These are phyloP conservation scores for Boeremia lycopersici DNA, from an alignment of 2,329 filamentous ascomycete species.

Conservation along the genomic window DNA sequence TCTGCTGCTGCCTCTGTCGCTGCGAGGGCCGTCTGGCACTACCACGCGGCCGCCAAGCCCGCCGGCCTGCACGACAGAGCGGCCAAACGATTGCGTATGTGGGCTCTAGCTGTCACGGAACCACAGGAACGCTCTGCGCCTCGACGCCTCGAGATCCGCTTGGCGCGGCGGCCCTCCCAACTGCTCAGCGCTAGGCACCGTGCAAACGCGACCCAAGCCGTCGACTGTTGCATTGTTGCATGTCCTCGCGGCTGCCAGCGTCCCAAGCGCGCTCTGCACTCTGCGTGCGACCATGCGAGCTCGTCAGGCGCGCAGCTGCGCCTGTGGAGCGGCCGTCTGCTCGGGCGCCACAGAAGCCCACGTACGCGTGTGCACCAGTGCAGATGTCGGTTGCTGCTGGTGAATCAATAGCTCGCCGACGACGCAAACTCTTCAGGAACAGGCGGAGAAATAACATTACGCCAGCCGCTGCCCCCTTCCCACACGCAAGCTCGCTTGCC, in stretches of 20 bases:
- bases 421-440: slow-evolving; percentile 12
- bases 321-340: slow-evolving; percentile 7
- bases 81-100: slow-evolving; percentile 17
- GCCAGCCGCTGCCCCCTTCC: slow-evolving; percentile 10
- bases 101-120: slow-evolving; percentile 9
- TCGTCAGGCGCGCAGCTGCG: slow-evolving; percentile 2
- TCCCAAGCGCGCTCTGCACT: background rate
- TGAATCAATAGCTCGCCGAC: slow-evolving; percentile 12
- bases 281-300: slow-evolving; percentile 4
- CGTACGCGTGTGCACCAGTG: slow-evolving; percentile 16
- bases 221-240: background rate
- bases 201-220: background rate
- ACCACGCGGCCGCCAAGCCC: slow-evolving; percentile 13
- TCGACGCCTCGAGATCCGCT: slow-evolving; percentile 8
- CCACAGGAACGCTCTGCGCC: slow-evolving; percentile 6
- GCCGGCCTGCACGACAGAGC: background rate
- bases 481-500: slow-evolving; percentile 1
- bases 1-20: background rate
- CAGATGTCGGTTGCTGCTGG: background rate
- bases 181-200: background rate
- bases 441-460: background rate
- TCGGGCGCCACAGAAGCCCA: slow-evolving; percentile 9
- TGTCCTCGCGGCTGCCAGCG: background rate
- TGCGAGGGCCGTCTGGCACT: background rate
- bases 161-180: background rate